phyloP scores from a whole-genome alignment of 345 rosid species.

The Pistacia vera region DNA sequence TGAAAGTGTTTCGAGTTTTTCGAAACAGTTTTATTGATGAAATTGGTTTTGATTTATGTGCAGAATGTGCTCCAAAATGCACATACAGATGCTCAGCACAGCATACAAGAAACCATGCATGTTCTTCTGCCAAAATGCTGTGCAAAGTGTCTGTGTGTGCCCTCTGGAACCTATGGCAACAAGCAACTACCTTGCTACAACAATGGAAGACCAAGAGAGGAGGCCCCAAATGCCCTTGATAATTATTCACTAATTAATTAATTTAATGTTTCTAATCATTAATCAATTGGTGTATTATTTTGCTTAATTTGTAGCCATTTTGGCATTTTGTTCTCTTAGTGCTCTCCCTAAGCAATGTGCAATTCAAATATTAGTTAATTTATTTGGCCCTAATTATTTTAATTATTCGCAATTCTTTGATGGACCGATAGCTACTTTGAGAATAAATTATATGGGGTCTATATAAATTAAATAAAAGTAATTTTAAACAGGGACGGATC shows the following conservation, averaged over 20 bases:
- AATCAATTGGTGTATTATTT: neutral
- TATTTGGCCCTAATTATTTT: too few relatives aligned
- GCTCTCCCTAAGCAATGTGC: neutral
- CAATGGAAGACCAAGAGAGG: constrained; percentile 75
- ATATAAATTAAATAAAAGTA: too few relatives aligned
- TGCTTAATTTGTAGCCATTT: neutral
- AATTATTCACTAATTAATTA: neutral
- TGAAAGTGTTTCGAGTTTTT: neutral
- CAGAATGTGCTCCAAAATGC: constrained; percentile 41
- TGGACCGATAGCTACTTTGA: too few relatives aligned
- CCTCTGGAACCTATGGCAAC: constrained; percentile 72
- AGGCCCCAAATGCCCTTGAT: constrained; percentile 70
- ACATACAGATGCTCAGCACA: constrained; percentile 41
- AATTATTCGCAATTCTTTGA: too few relatives aligned
- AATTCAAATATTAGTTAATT: too few relatives aligned
- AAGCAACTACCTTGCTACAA: constrained; percentile 82
- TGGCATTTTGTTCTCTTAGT: neutral
- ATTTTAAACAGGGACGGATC: too few relatives aligned
- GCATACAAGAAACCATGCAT: constrained; percentile 58
- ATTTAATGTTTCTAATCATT: too few relatives aligned
- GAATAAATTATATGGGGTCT: too few relatives aligned
- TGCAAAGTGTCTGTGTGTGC: constrained; percentile 69
- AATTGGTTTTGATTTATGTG: constrained; percentile 4
- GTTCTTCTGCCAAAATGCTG: constrained; percentile 76
- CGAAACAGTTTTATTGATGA: neutral